Evolutionary conservation across 352 stramenopile genomes (phyloP), one percentile per base, ranked within the genome.

Genomic region (Phytophthora foliorum): DNA sequence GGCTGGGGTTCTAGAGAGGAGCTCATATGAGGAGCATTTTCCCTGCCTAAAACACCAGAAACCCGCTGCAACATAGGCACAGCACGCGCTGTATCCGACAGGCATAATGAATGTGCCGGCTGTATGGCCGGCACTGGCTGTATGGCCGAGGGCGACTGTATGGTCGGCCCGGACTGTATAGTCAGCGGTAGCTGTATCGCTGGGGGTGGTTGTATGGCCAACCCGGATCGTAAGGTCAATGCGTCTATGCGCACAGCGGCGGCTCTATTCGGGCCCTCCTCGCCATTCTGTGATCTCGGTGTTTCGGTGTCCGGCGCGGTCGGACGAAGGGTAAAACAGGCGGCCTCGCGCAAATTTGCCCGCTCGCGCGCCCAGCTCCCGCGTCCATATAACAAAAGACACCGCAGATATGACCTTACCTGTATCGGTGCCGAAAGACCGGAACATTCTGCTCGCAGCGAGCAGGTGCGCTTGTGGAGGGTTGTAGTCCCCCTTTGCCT

Each of bases 401-500:
- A 68, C 64, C 4, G 57, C 21, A 50, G 45, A 64, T 14, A 60
- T 7, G 45, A 21, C n/a, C 52, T 50, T 68, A 64, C 52, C 57
- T 66, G 31, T 5, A 14, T 52, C 48, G 3, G 38, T 46, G 1
- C 16, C 63, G 25, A 66, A 62, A 0, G 22, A 16, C 17, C n/a
- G 32, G 56, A 72, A 63, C 63, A 67, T 58, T 0, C 44, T n/a
- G 16, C 42, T 58, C 4, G 50, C 64, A 1, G 42, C 51, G 11
- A 72, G 34, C 29, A 63, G 19, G 42, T 72, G 56, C 3, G 44
- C 64, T 39, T 63, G 64, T 22, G 56, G 64, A 14, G 42, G 49
- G 21, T 67, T 51, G 42, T 62, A 62, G 39, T 67, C 50, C 19
- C 56, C 63, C 39, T 72, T 72, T 8, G 63, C 42, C 19, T 58